A percentile compares a stretch with the other conserved stretches of the same genome.
These are phyloP conservation scores for Diaporthe amygdali DNA, from an alignment of 2,329 filamentous ascomycete genomes.

Conservation along the genomic window DNA sequence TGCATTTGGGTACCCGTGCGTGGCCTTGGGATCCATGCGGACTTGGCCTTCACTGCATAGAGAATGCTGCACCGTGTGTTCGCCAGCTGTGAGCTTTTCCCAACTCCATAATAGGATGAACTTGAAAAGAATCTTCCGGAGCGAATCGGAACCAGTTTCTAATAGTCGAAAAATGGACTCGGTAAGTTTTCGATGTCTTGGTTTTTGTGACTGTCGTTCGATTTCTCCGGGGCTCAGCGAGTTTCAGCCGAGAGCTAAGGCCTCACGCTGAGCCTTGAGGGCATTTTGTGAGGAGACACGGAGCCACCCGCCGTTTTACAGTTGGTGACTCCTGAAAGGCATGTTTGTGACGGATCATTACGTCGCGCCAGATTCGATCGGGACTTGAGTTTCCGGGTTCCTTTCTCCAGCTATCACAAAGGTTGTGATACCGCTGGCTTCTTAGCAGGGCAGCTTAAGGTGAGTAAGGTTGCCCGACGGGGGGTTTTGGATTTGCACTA, in stretches of 20 bases:
- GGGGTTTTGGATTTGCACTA: constrained; percentile 15
- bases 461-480: neutral
- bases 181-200: neutral
- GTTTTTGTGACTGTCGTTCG: neutral
- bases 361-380: constrained; percentile 3
- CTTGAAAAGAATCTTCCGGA: neutral
- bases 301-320: constrained; percentile 2
- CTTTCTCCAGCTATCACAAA: neutral
- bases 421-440: neutral
- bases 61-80: too few relatives aligned
- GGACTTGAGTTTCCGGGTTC: neutral
- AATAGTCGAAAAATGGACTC: neutral
- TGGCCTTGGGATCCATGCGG: neutral
- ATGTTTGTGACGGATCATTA: neutral
- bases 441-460: neutral
- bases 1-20: neutral
- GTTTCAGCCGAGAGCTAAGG: constrained; percentile 15
- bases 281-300: neutral
- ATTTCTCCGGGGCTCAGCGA: constrained; percentile 8
- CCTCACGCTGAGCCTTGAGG: neutral
- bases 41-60: too few relatives aligned
- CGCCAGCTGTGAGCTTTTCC: neutral
- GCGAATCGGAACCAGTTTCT: neutral
- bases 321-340: neutral
- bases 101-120: neutral